Evolutionary conservation across 2,329 filamentous ascomycete genomes (phyloP), one percentile per base, ranked within the genome.

Genomic region (Elsinoe perseae): DNA sequence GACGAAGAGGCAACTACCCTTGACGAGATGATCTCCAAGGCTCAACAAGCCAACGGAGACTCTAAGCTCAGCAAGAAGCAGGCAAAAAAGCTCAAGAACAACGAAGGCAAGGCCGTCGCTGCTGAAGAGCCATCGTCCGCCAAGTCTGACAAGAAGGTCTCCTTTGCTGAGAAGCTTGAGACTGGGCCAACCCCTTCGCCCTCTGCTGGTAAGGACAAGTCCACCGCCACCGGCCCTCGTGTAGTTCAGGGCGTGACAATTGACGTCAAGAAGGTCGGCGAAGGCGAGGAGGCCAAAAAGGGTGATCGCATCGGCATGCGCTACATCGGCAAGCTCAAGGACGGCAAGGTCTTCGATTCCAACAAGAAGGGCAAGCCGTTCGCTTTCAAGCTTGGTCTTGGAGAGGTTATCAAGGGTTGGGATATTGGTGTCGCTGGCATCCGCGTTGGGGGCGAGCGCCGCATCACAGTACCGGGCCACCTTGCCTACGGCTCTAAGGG

Each of bases 341-440:
- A 95, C 73, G 90, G 90, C 74, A 95, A 96, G 77, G 84, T 95
- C 64, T 98, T 98, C 68, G 92, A 97, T 75, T 81, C 87, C 73
- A 97, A 98, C 82, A 98, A 97, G 82, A 96, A 95, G 79, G 93
- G 93, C 67, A 91, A 95, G 78, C 92, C 95, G 58, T 98, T 98
- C 78, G 81, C 81, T 64, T 97, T 97, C 83, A 95, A 92, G 80
- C 84, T 95, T 60, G 95, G 93, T 64, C 83, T 85, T 70, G 91
- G 91, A 60, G 89, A 97, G 73, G 95, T 98, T 67, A 98, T 98
- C 79, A 93, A 95, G 81, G 93, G 93, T 64, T 97, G 93, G 95
- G 95, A 98, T 72, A 82, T 97, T 62, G 93, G 93, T 75, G 78
- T 98, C 64, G 80, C 81, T 64, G 95, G 95, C 74, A 96, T 98